phyloP scores from a whole-genome alignment of 1,284 basidiomycete genomes.

The Heimioporus retisporus region DNA sequence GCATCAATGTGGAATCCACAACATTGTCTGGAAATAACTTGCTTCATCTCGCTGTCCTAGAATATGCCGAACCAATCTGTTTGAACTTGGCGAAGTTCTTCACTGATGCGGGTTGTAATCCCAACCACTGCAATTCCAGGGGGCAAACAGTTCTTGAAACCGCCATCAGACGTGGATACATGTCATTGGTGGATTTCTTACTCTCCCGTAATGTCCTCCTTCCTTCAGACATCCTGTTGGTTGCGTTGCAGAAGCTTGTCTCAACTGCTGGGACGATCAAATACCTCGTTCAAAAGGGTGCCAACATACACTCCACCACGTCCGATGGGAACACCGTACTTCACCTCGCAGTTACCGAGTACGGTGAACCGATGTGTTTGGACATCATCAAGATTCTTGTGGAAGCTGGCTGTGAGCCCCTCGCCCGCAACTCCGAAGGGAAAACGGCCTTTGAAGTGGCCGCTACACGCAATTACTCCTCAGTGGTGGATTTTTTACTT shows the following conservation, averaged over 20 bases:
- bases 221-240: neutral
- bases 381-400: neutral
- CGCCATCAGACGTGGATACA: neutral
- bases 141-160: neutral
- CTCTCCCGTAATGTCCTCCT: neutral
- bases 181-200: neutral
- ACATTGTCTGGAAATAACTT: neutral
- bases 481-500: neutral
- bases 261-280: neutral
- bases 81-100: neutral
- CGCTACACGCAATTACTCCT: neutral
- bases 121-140: neutral
- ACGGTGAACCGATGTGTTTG: neutral
- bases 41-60: neutral
- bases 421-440: neutral
- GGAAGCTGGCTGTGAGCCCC: neutral
- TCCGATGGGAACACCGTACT: neutral
- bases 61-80: neutral
- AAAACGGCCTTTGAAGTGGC: neutral
- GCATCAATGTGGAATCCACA: neutral
- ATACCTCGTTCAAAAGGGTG: neutral
- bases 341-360: neutral
- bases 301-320: neutral
- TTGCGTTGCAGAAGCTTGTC: neutral
- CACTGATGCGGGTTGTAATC: neutral